These are phyloP conservation scores for Coemansia sp. DNA, from an alignment of 192 early-diverging fungal species.

Conservation along the genomic window DNA sequence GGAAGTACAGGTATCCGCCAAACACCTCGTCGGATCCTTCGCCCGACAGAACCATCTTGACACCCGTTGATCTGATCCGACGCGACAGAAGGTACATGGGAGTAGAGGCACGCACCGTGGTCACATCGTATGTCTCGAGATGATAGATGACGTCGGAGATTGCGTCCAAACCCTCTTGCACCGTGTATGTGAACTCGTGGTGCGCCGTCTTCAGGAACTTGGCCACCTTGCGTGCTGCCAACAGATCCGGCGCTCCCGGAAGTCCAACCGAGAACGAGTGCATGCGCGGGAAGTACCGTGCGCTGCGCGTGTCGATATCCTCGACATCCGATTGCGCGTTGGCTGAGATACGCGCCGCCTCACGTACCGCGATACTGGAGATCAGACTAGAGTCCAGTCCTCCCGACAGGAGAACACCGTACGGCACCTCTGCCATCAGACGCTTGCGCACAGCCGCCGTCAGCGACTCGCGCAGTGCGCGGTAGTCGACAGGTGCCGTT, in stretches of 20 bases:
- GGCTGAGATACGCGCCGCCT: conserved; percentile 68
- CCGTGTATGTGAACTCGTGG: conserved; percentile 95
- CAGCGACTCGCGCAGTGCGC: conserved; percentile 73
- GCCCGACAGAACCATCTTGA: conserved; percentile 99
- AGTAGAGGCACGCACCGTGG: conserved; percentile 96
- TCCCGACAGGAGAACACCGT: conserved; percentile 92
- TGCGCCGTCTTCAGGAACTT: conserved; percentile 88
- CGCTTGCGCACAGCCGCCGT: conserved; percentile 91
- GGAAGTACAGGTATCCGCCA: conserved; percentile 98
- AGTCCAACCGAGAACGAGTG: conserved; percentile 98
- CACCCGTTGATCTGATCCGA: conserved; percentile 97
- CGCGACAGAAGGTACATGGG: conserved; percentile 98
- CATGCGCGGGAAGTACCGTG: conserved; percentile 79
- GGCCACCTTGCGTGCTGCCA: conserved; percentile 87
- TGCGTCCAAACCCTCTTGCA: conserved; percentile 95
- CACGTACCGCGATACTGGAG: conserved; percentile 89
- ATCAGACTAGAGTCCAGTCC: conserved; percentile 96
- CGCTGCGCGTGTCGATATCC: conserved; percentile 67
- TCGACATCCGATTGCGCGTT: conserved; percentile 51
- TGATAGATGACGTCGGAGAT: conserved; percentile 95
- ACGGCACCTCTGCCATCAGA: conserved; percentile 97
- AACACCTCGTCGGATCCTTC: conserved; percentile 97
- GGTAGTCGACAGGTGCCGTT: conserved; percentile 58
- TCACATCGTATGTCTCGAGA: conserved; percentile 98
- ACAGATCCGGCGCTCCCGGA: conserved; percentile 88